Evolutionary conservation across 768 basidiomycete genomes (phyloP).

Genomic region (Myochromella boudieri): DNA sequence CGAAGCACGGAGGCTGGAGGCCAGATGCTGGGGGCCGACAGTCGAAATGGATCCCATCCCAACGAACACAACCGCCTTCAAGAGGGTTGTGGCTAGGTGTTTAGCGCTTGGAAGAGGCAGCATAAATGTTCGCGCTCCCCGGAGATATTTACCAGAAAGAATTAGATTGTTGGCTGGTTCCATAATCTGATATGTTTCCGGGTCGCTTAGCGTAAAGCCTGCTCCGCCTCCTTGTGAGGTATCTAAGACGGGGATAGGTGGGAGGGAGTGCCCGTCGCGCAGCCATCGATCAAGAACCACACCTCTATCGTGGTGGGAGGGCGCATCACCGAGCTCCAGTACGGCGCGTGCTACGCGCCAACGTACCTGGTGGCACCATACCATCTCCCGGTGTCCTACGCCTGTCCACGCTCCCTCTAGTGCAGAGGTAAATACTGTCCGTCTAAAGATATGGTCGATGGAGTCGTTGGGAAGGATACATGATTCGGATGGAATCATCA

Average conservation of each 20-base stretch:
- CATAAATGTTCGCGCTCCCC: slow-evolving; percentile 44
- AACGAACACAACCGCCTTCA: slow-evolving; percentile 54
- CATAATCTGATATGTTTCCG: slow-evolving; percentile 35
- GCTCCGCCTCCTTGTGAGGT: no score
- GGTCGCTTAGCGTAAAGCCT: slow-evolving; percentile 20
- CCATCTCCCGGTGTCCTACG: slow-evolving; percentile 94
- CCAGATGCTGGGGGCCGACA: slow-evolving; percentile 50
- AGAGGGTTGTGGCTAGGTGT: not conserved
- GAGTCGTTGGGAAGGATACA: slow-evolving; percentile 56
- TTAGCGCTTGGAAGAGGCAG: slow-evolving; percentile 39
- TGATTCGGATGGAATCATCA: slow-evolving; percentile 89
- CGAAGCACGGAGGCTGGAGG: slow-evolving; percentile 43
- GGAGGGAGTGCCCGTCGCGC: slow-evolving; percentile 54
- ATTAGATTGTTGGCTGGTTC: slow-evolving; percentile 36
- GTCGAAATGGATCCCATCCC: slow-evolving; percentile 56
- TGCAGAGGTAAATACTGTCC: slow-evolving; percentile 80
- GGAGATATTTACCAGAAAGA: slow-evolving; percentile 45
- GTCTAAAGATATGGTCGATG: slow-evolving; percentile 36
- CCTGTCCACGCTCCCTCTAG: slow-evolving; percentile 94
- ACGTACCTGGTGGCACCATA: slow-evolving; percentile 98
- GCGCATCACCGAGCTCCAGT: slow-evolving; percentile 57
- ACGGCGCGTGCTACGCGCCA: slow-evolving; percentile 82
- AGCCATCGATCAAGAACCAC: slow-evolving; percentile 65
- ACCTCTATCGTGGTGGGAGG: slow-evolving; percentile 25
- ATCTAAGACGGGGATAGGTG: slow-evolving; percentile 18